Evolutionary conservation across 208 protist genomes (phyloP), one percentile per base, ranked within the genome.

Genomic region (Phytomonas sp.): DNA sequence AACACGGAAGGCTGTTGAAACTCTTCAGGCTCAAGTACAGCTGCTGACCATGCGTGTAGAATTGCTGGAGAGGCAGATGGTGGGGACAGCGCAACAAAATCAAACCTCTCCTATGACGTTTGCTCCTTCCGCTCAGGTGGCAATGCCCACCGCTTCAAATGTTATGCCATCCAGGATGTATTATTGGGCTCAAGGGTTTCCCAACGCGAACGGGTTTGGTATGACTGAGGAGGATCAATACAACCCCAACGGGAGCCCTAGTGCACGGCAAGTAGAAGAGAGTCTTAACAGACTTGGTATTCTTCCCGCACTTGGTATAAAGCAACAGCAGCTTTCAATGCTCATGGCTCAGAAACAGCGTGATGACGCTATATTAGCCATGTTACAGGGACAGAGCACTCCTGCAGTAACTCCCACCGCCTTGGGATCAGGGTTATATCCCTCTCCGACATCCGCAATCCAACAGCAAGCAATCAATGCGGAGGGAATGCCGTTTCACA

Each of bases 41-140:
- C 29, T 79, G 62, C 70, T 85, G 60, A 62, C 70, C 60, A 72
- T 82, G 73, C 80, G 80, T 9, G 76, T 85, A 26, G 80, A 85
- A 29, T 67, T 68, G 33, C 70, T 85, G 36, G 77, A 85, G 56
- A 43, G 68, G 53, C 73, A 82, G 64, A 62, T 78, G 36, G 46
- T 64, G 40, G 72, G 75, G 62, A 6, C 0, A 0, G 20, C 20
- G 46, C 46, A 11, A 23, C 46, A 56, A 56, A 56, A 56, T 26
- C 46, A 20, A 23, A 11, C 46, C 46, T 26, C 46, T 2, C 20
- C 46, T 7, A 56, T 56, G 46, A 26, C 46, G 20, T 56, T 56
- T 56, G 20, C 46, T 20, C 20, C 46, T 56, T 56, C 46, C 0
- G 46, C 46, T 1, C 46, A 56, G 6, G 46, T 56, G 2, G 2